Evolutionary conservation across 2,329 filamentous ascomycete genomes (phyloP).

Genomic region (Arthrobotrys iridis): DNA sequence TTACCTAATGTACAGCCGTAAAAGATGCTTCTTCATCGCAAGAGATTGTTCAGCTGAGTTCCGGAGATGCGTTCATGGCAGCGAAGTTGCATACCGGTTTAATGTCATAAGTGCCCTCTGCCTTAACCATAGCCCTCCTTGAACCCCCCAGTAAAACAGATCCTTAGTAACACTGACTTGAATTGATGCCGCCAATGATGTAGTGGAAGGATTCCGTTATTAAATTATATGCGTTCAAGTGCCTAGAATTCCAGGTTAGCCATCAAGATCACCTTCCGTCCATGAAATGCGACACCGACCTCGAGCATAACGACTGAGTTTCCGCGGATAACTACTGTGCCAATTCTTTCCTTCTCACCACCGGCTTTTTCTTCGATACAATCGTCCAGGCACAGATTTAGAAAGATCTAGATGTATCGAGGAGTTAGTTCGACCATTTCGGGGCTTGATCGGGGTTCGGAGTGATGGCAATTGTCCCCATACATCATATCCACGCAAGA

Average conservation of each 20-base stretch:
- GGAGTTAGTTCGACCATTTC: not conserved
- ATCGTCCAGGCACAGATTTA: constrained; percentile 98
- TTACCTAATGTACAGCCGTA: constrained; percentile 50
- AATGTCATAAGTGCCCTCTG: constrained; percentile 17
- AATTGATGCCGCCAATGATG: not conserved
- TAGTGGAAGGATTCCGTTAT: not conserved
- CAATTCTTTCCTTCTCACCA: constrained; percentile 87
- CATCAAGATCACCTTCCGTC: not conserved
- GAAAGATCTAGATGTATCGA: constrained; percentile 76
- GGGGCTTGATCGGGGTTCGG: not conserved
- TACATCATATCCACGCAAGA: constrained; percentile 96
- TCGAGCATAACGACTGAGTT: constrained; percentile 99
- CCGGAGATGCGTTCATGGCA: constrained; percentile 35
- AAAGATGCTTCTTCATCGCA: constrained; percentile 1
- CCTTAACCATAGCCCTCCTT: not conserved
- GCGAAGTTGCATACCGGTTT: constrained; percentile 54
- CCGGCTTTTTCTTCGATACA: constrained; percentile 93
- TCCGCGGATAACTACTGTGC: constrained; percentile 96
- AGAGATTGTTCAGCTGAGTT: constrained; percentile 42
- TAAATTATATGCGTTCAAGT: constrained; percentile 48
- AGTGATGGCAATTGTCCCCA: not conserved
- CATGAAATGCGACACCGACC: constrained; percentile 62
- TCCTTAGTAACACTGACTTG: not conserved
- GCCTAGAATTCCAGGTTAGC: constrained; percentile 19
- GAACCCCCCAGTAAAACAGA: not conserved